These are phyloP conservation scores for Quillaja saponaria DNA, from an alignment of 306 rosid species.

Conservation along the genomic window DNA sequence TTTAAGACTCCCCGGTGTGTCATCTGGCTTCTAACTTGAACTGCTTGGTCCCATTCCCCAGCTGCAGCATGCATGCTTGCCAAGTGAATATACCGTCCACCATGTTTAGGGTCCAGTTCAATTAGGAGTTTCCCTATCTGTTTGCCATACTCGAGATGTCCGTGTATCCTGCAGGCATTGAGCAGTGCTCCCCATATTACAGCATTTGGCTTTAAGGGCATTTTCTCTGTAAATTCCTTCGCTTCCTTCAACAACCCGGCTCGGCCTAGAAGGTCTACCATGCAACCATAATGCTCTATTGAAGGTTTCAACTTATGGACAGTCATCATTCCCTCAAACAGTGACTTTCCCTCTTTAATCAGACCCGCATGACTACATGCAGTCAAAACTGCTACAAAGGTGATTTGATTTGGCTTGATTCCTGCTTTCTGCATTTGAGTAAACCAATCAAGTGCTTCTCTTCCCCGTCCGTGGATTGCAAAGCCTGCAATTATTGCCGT, in stretches of 20 bases:
- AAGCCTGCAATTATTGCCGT: constrained; percentile 57
- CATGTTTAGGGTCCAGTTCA: constrained; percentile 49
- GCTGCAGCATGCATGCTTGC: constrained; percentile 53
- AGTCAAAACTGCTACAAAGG: constrained; percentile 52
- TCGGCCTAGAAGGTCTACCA: constrained; percentile 62
- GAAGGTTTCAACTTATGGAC: constrained; percentile 44
- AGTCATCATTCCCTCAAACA: constrained; percentile 42
- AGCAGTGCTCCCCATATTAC: constrained; percentile 62
- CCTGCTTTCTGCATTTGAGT: constrained; percentile 45
- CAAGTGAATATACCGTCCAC: constrained; percentile 53
- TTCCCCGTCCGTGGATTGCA: constrained; percentile 54
- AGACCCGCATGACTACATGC: constrained; percentile 66
- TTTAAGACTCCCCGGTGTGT: constrained; percentile 39
- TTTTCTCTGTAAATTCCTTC: constrained; percentile 47
- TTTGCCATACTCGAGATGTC: constrained; percentile 50
- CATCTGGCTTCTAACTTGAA: constrained; percentile 48
- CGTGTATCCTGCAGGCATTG: constrained; percentile 50
- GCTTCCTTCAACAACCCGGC: constrained; percentile 56
- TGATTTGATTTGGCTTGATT: constrained; percentile 46
- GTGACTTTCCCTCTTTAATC: constrained; percentile 47
- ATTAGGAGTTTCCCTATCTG: constrained; percentile 50
- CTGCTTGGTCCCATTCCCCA: constrained; percentile 56
- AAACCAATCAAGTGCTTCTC: constrained; percentile 58
- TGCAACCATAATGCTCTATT: constrained; percentile 60
- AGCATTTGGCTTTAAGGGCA: constrained; percentile 59